phyloP scores from a whole-genome alignment of 257 asterid genomes.

The Echites panduratus region DNA sequence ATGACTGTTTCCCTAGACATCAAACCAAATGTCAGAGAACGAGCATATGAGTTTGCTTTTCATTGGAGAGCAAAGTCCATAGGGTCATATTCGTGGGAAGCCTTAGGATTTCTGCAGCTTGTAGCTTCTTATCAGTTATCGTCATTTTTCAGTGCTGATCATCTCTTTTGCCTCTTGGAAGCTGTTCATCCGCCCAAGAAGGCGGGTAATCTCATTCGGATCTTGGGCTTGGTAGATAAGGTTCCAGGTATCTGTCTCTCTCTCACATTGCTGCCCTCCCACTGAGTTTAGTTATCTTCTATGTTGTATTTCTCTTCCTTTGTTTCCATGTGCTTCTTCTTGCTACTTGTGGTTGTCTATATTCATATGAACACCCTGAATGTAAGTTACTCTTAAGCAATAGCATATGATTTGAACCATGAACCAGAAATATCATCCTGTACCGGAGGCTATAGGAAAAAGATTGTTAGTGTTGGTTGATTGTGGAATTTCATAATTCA shows the following conservation, averaged over 20 bases:
- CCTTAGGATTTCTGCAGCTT: constrained; percentile 15
- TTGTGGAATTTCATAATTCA: no score
- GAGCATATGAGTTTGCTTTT: constrained; percentile 1
- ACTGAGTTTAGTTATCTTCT: background rate
- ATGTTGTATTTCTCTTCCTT: no score
- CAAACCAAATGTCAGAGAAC: background rate
- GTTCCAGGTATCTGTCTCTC: constrained; percentile 7
- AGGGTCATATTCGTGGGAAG: background rate
- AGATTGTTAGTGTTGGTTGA: no score
- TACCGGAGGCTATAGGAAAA: no score
- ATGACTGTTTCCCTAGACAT: constrained; percentile 13
- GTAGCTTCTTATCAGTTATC: constrained; percentile 3
- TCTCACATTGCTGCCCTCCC: background rate
- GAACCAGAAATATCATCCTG: background rate
- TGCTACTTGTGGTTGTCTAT: background rate
- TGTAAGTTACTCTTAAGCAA: background rate
- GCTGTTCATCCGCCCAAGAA: constrained; percentile 5
- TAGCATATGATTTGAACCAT: background rate
- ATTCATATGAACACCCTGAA: background rate
- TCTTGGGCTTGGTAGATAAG: constrained; percentile 13
- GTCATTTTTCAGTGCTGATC: background rate
- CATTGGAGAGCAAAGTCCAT: constrained; percentile 13
- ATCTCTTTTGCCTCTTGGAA: constrained; percentile 15
- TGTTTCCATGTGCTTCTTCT: background rate
- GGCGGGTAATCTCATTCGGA: background rate